Conservation (phyloP, 2,329 filamentous ascomycete species). For the Trichoderma sp. region DNA sequence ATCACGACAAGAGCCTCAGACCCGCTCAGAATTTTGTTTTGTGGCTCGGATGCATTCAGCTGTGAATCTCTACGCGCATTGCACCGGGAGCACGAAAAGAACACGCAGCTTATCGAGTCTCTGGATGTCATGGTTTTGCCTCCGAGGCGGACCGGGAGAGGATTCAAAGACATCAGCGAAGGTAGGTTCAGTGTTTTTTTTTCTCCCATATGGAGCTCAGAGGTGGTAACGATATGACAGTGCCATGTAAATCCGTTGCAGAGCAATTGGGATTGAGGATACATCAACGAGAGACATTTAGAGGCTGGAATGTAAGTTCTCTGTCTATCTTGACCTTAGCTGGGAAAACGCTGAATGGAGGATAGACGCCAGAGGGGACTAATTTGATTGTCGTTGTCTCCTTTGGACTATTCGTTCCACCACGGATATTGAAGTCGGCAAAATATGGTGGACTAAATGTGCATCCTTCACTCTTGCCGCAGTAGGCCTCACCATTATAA, state of each 20-base stretch:
- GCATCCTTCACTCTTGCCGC: constrained; percentile 85
- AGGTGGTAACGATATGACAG: constrained; percentile 39
- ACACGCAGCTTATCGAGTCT: constrained; percentile 59
- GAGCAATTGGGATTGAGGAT: constrained; percentile 60
- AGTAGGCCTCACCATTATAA: constrained; percentile 46
- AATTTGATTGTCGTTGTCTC: constrained; percentile 91
- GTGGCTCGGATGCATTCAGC: constrained; percentile 90
- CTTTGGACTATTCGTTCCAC: constrained; percentile 86
- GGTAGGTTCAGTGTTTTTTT: constrained; percentile 44
- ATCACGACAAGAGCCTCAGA: constrained; percentile 36
- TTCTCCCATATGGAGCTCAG: background rate
- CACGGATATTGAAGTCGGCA: constrained; percentile 64
- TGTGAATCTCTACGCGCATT: constrained; percentile 71
- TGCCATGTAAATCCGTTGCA: constrained; percentile 69
- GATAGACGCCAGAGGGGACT: constrained; percentile 55
- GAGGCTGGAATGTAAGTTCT: constrained; percentile 65
- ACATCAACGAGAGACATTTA: constrained; percentile 79
- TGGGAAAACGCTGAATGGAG: background rate
- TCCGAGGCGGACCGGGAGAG: constrained; percentile 73
- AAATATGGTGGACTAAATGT: constrained; percentile 89
- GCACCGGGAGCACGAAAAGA: constrained; percentile 52
- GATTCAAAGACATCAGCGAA: constrained; percentile 63
- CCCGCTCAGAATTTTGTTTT: constrained; percentile 84
- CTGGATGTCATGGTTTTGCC: constrained; percentile 85
- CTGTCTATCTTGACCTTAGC: background rate